Conservation (phyloP, 352 stramenopile species). For the Globisporangium abappressorium region DNA sequence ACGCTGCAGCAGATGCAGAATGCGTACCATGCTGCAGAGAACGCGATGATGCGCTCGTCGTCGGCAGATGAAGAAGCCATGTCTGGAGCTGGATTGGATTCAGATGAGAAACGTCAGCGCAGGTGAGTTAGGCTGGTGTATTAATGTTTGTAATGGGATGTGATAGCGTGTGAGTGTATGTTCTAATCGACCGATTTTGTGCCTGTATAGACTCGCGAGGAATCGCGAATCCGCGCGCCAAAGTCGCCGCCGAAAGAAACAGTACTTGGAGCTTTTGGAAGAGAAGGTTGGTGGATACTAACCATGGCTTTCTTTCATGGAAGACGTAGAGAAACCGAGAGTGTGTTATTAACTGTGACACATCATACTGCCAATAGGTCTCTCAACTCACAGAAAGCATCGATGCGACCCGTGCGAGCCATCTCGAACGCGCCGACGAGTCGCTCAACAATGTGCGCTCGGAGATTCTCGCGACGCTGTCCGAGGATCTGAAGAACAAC, state of each 20-base stretch:
- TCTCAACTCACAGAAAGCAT: conserved; percentile 87
- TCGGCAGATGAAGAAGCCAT: conserved; percentile 49
- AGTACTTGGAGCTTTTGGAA: conserved; percentile 86
- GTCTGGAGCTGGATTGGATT: conserved; percentile 41
- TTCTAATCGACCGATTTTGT: background rate
- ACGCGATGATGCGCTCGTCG: conserved; percentile 51
- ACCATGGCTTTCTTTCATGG: background rate
- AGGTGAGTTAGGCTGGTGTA: conserved; percentile 22
- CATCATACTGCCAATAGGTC: conserved; percentile 33
- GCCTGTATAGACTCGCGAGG: conserved; percentile 47
- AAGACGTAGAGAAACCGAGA: background rate
- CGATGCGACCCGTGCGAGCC: conserved; percentile 67
- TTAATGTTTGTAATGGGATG: background rate
- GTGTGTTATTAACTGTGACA: background rate
- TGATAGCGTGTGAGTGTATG: background rate
- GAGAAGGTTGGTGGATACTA: conserved; percentile 54
- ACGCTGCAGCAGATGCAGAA: conserved; percentile 47
- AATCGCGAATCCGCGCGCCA: conserved; percentile 88
- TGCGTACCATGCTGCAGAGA: conserved; percentile 49
- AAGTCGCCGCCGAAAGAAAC: conserved; percentile 87
- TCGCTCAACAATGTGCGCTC: conserved; percentile 71
- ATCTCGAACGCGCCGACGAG: conserved; percentile 78
- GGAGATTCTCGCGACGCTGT: conserved; percentile 67
- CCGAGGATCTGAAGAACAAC: conserved; percentile 68
- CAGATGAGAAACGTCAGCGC: conserved; percentile 77